Evolutionary conservation across 2,329 filamentous ascomycete genomes (phyloP).

Genomic region (Alternaria infectoria): DNA sequence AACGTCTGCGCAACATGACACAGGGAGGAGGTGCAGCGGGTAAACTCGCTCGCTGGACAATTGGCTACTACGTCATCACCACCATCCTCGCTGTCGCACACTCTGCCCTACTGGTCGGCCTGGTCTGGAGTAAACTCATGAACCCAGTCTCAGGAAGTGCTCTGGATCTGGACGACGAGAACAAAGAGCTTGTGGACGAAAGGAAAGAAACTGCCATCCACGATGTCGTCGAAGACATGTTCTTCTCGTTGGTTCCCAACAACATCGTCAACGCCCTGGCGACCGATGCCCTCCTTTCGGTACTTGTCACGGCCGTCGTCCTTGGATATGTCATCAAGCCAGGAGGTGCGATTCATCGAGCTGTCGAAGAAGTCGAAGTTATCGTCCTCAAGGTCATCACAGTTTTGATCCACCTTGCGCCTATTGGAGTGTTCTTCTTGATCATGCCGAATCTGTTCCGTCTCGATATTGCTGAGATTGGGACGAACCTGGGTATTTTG

Average conservation of each 20-base stretch:
- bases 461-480: conserved; percentile 57
- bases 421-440: conserved; percentile 61
- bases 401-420: conserved; percentile 58
- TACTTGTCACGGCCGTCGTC: conserved; percentile 56
- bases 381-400: conserved; percentile 57
- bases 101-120: conserved; percentile 54
- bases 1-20: conserved; percentile 56
- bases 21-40: conserved; percentile 48
- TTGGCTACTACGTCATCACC: conserved; percentile 59
- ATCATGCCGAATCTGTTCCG: conserved; percentile 61
- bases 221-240: conserved; percentile 57
- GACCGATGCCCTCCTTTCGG: conserved; percentile 55
- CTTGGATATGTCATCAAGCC: conserved; percentile 57
- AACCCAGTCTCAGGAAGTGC: conserved; percentile 42
- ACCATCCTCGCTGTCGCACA: conserved; percentile 59
- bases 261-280: conserved; percentile 58
- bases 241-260: conserved; percentile 57
- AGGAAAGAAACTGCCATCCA: conserved; percentile 46
- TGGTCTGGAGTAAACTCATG: conserved; percentile 59
- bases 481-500: conserved; percentile 58
- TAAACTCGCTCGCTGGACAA: conserved; percentile 56
- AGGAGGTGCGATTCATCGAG: conserved; percentile 51
- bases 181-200: conserved; percentile 45
- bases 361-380: conserved; percentile 56
- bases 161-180: conserved; percentile 41